These are phyloP conservation scores for Fusarium caatingaense DNA, from an alignment of 2,329 filamentous ascomycete species.

Conservation along the genomic window DNA sequence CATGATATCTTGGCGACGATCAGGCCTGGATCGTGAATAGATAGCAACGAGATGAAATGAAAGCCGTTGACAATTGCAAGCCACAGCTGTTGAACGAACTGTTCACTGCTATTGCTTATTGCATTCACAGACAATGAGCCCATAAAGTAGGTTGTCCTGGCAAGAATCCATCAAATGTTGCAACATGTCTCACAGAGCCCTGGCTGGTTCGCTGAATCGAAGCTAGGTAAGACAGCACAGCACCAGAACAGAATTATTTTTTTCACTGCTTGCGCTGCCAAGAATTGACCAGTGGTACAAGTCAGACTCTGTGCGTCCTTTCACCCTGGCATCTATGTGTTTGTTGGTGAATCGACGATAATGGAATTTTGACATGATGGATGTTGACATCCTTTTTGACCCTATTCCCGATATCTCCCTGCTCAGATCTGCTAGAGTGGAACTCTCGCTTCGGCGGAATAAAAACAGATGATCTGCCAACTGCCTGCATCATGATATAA, in stretches of 20 bases:
- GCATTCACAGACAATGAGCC: slow-evolving; percentile 12
- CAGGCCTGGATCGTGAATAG: slow-evolving; percentile 8
- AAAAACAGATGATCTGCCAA: slow-evolving; percentile 31
- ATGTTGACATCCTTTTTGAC: slow-evolving; percentile 1
- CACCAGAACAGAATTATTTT: background rate
- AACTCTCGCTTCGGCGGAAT: slow-evolving; percentile 4
- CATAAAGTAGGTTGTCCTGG: slow-evolving; percentile 34
- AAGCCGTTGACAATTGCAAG: slow-evolving; percentile 24
- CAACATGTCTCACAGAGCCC: slow-evolving; percentile 32
- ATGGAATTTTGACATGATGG: slow-evolving; percentile 6
- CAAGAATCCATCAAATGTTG: slow-evolving; percentile 23
- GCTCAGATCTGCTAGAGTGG: slow-evolving; percentile 23
- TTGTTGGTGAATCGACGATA: slow-evolving; percentile 5
- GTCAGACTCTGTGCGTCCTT: slow-evolving; percentile 22
- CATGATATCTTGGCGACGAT: slow-evolving; percentile 30
- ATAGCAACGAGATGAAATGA: slow-evolving; percentile 8
- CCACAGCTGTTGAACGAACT: slow-evolving; percentile 8
- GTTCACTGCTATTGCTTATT: background rate
- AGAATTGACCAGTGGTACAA: slow-evolving; percentile 18
- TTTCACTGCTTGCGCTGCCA: slow-evolving; percentile 25
- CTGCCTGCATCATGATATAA: slow-evolving; percentile 22
- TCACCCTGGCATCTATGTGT: slow-evolving; percentile 7
- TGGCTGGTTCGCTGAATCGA: slow-evolving; percentile 25
- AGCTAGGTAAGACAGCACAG: slow-evolving; percentile 24
- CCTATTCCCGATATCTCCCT: slow-evolving; percentile 26